These are phyloP conservation scores for Fusarium udum DNA, from an alignment of 2,329 filamentous ascomycete genomes.

Conservation along the genomic window DNA sequence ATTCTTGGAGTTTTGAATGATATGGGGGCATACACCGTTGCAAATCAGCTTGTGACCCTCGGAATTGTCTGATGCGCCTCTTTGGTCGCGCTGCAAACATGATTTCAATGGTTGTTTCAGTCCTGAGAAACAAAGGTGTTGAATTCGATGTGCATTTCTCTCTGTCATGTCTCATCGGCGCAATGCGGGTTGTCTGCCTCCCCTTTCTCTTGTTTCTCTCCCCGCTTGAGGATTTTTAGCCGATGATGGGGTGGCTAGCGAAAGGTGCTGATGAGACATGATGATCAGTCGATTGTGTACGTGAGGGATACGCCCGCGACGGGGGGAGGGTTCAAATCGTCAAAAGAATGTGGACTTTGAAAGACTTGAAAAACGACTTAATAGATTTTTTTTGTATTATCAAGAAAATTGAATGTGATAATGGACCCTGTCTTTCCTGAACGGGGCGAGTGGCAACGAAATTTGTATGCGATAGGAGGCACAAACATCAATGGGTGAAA, in stretches of 20 bases:
- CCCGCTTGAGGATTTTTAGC: neutral
- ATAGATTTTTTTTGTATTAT: conserved; percentile 41
- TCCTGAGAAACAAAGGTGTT: conserved; percentile 4
- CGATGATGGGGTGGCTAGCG: neutral
- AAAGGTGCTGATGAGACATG: conserved; percentile 6
- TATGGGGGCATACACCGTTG: neutral
- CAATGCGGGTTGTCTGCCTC: neutral
- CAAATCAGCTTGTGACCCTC: neutral
- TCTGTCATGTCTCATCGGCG: neutral
- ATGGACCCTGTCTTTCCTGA: neutral
- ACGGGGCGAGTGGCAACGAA: neutral
- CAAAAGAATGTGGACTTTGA: conserved; percentile 21
- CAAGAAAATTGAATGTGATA: neutral
- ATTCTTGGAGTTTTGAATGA: conserved; percentile 8
- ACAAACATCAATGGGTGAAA: neutral
- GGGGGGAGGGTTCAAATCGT: conserved; percentile 27
- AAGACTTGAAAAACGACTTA: conserved; percentile 41
- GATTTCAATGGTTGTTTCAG: conserved; percentile 2
- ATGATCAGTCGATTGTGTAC: conserved; percentile 7
- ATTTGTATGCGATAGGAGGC: neutral
- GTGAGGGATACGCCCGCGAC: neutral
- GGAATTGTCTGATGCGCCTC: neutral
- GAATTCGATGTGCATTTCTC: neutral
- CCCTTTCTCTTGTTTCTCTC: neutral
- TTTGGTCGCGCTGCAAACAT: conserved; percentile 1